phyloP scores from a whole-genome alignment of 192 early-diverging fungal genomes.

The Piromyces finnis region DNA sequence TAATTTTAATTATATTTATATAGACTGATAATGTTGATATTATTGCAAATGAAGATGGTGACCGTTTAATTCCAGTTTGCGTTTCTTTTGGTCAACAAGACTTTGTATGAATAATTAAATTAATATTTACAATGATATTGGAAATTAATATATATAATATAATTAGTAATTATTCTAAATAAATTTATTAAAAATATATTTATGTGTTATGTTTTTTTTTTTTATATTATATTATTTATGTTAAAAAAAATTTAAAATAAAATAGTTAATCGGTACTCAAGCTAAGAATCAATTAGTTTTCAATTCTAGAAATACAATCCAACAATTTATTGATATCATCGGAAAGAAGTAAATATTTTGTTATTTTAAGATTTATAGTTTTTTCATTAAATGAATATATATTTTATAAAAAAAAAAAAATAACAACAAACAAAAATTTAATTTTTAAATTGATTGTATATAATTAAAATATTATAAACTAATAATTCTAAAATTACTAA shows the following conservation, averaged over 20 bases:
- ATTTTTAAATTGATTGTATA: no score
- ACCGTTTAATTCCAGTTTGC: constrained; percentile 83
- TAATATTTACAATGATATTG: no score
- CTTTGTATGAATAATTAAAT: constrained; percentile 50
- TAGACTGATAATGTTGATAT: constrained; percentile 35
- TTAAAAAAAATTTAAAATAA: not conserved
- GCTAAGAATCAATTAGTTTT: constrained; percentile 70
- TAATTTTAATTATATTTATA: not conserved
- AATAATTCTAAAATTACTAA: no score
- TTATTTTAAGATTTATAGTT: no score
- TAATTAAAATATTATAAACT: no score
- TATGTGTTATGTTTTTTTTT: constrained; percentile 13
- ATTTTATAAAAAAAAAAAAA: constrained; percentile 10
- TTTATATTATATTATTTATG: constrained; percentile 1
- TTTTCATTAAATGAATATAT: no score
- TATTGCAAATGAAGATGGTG: constrained; percentile 97
- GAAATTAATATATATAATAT: no score
- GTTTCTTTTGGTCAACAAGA: constrained; percentile 84
- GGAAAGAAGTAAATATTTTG: constrained; percentile 67
- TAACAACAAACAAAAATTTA: constrained; percentile 14
- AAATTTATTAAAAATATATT: no score
- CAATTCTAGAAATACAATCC: constrained; percentile 81
- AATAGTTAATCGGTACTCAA: constrained; percentile 35
- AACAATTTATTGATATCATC: constrained; percentile 68
- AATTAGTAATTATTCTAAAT: no score